Conservation (phyloP, 495 filamentous ascomycete species). For the Aspergillus homomorphus region DNA sequence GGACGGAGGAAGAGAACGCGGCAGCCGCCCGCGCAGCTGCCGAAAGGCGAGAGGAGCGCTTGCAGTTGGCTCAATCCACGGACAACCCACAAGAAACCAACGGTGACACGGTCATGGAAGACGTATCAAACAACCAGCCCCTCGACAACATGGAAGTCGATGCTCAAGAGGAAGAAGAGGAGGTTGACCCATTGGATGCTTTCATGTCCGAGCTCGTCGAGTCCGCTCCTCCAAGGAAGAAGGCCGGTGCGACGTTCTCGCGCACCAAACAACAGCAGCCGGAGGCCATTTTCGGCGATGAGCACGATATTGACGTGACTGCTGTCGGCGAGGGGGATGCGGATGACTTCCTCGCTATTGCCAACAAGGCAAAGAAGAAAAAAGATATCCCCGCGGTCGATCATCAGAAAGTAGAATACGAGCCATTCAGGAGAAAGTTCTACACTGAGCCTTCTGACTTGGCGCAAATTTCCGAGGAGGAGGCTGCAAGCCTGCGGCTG, state of each 20-base stretch:
- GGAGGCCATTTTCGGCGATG: constrained; percentile 81
- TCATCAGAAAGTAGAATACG: constrained; percentile 79
- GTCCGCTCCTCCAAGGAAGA: constrained; percentile 42
- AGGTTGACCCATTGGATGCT: constrained; percentile 88
- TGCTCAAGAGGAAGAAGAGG: constrained; percentile 63
- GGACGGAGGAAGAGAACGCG: constrained; percentile 81
- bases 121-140: constrained; percentile 39
- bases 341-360: constrained; percentile 82
- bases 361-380: constrained; percentile 86
- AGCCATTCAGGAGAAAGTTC: constrained; percentile 87
- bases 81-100: constrained; percentile 29
- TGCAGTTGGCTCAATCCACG: constrained; percentile 40
- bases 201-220: constrained; percentile 86
- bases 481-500: constrained; percentile 73
- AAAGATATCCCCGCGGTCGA: constrained; percentile 87
- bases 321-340: constrained; percentile 68
- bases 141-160: constrained; percentile 38
- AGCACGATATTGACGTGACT: constrained; percentile 73
- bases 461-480: constrained; percentile 78
- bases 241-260: constrained; percentile 39
- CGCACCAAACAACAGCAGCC: constrained; percentile 58
- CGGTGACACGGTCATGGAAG: constrained; percentile 41
- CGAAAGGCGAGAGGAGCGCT: constrained; percentile 68
- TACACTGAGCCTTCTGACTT: constrained; percentile 88
- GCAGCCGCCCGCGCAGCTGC: constrained; percentile 79